Evolutionary conservation across 2,329 filamentous ascomycete genomes (phyloP), one percentile per base, ranked within the genome.

Genomic region (Pleoardoris graminearum): DNA sequence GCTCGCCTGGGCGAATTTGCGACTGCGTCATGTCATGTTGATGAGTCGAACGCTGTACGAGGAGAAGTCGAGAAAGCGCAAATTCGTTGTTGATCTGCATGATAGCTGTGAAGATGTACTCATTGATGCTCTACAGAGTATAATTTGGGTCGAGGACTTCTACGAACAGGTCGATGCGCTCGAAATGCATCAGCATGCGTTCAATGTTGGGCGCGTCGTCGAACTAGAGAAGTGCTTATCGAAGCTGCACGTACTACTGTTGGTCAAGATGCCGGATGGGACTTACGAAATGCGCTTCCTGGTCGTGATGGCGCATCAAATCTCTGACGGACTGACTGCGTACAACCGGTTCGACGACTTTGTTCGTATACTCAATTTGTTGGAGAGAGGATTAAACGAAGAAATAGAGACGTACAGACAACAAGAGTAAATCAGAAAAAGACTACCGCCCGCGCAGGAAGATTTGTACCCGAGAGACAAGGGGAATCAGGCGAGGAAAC

Each of bases 371-470:
- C 41, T 69, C 2, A 69, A 68, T 38, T 48, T 50, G 10, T 37
- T 61, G 2, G 11, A 16, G 2, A 4, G 14, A 1, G 25, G 49
- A 0, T 54, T 67, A 8, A 23, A 57, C 16, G 29, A 38, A 2
- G 54, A 61, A 0, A 61, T 68, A 14, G 25, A 23, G 0, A 7
- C 30, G 0, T 38, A 50, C 4, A 30, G 58, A 10, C 21, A 38
- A 0, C 23, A 37, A 3, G 49, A 60, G 2, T 52, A 49, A 6
- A 61, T 78, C 4, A 44, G 44, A n/a, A 39, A 36, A 5, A 63
- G 63, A 16, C 62, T 79, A 0, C 77, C 77, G 3, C 65, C 68
- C 1, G 75, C 77, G 1, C 77, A 80, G 62, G 78, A 80, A 65
- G 76, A 77, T 17, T 54, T 79, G 0, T 80, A 79, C 43, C 76